Percentiles rank a stretch among this genome's conserved stretches.
These are phyloP conservation scores for Termitomyces sp. DNA, from an alignment of 1,284 basidiomycete species.

Conservation along the genomic window DNA sequence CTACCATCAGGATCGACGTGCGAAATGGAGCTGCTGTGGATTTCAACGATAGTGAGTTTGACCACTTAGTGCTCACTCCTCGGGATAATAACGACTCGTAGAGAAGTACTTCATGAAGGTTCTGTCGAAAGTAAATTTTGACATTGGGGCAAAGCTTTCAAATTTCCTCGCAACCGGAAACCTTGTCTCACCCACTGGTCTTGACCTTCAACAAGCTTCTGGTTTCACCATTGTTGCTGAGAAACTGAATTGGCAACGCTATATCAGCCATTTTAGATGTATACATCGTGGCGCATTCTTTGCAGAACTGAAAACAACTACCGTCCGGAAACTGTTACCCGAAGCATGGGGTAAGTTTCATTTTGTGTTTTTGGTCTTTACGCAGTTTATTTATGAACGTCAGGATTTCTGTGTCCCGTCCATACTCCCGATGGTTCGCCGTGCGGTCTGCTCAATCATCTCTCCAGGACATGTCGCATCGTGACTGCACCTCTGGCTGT, in stretches of 20 bases:
- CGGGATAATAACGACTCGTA: conserved; percentile 24
- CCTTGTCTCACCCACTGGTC: conserved; percentile 88
- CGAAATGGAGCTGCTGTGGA: conserved; percentile 72
- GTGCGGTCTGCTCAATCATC: conserved; percentile 96
- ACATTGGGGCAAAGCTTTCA: conserved; percentile 85
- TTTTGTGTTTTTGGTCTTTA: conserved; percentile 3
- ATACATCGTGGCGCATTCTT: conserved; percentile 99
- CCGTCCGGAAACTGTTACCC: conserved; percentile 94
- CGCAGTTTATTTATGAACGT: conserved; percentile 2
- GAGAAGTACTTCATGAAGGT: conserved; percentile 83
- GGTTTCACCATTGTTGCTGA: conserved; percentile 99
- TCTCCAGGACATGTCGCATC: conserved; percentile 92
- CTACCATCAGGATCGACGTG: conserved; percentile 74
- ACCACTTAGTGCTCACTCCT: background rate
- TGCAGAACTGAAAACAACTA: conserved; percentile 97
- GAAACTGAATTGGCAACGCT: conserved; percentile 98
- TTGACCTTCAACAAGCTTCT: conserved; percentile 95
- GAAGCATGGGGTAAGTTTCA: conserved; percentile 87
- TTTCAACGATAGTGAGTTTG: conserved; percentile 75
- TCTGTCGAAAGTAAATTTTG: conserved; percentile 79
- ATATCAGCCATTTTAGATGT: conserved; percentile 97
- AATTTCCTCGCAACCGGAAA: conserved; percentile 99
- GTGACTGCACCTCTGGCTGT: conserved; percentile 77
- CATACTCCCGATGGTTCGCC: conserved; percentile 99
- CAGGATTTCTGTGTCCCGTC: conserved; percentile 96